Evolutionary conservation across 331 rosid species (phyloP).

Genomic region (Acacia pycnantha): DNA sequence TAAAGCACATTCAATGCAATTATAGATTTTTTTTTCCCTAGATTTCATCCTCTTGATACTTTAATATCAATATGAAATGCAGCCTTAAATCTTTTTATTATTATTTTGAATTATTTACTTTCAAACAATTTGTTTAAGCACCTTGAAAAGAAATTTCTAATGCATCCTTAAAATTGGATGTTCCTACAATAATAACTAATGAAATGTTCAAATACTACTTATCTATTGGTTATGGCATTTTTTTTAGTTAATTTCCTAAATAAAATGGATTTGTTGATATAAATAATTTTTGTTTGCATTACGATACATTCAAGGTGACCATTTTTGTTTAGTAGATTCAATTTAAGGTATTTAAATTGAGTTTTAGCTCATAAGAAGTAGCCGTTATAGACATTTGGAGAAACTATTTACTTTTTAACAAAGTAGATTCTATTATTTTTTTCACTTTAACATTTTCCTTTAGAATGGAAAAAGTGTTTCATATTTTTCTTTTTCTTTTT

Average conservation of each 20-base stretch:
- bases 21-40: not conserved
- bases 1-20: not conserved
- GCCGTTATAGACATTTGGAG: not conserved
- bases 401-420: not conserved
- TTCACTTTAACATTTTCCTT: too few species aligned
- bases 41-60: not conserved
- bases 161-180: not conserved
- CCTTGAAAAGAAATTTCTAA: not conserved
- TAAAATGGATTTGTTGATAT: not conserved
- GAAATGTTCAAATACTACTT: not conserved
- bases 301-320: not conserved
- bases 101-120: not conserved
- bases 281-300: not conserved
- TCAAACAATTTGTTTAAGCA: not conserved
- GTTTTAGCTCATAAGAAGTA: not conserved
- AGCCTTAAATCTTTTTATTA: not conserved
- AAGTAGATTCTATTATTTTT: too few species aligned
- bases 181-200: not conserved
- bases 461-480: not conserved
- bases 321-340: not conserved
- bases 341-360: not conserved
- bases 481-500: too few species aligned
- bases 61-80: not conserved
- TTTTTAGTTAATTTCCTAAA: not conserved
- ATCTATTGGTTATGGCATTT: not conserved